Conservation (phyloP, 2,329 filamentous ascomycete species). For the Coniochaeta hoffmannii region DNA sequence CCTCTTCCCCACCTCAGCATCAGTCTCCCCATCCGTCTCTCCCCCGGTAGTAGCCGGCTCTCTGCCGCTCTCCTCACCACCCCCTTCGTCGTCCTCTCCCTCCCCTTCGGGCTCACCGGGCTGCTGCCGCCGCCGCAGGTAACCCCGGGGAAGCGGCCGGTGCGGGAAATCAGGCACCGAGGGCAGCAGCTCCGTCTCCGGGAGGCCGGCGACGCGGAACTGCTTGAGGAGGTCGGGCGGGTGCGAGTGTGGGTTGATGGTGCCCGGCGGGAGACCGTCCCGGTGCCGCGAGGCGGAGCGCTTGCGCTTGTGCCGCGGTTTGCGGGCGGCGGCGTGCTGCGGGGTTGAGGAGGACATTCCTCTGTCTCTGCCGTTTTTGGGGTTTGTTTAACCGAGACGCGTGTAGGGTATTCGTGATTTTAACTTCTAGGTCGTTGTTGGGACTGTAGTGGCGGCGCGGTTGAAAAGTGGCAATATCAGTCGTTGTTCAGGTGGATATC, state of each 20-base stretch:
- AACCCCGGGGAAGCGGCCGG: slow-evolving; percentile 21
- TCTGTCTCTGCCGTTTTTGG: too few relatives aligned
- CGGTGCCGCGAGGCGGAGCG: slow-evolving; percentile 14
- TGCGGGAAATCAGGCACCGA: slow-evolving; percentile 45
- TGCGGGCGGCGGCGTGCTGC: neutral
- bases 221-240: slow-evolving; percentile 43
- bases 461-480: too few relatives aligned
- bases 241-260: slow-evolving; percentile 50
- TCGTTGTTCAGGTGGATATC: too few relatives aligned
- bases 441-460: too few relatives aligned
- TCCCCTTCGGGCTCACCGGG: slow-evolving; percentile 1
- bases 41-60: neutral
- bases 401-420: too few relatives aligned
- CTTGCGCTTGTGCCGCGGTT: slow-evolving; percentile 22
- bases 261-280: slow-evolving; percentile 21
- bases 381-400: too few relatives aligned
- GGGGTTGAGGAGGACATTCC: neutral
- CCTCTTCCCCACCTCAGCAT: slow-evolving; percentile 8
- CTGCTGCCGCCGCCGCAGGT: neutral
- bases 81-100: neutral
- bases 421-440: too few relatives aligned
- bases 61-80: neutral
- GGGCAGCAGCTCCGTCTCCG: slow-evolving; percentile 35
- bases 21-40: slow-evolving; percentile 5
- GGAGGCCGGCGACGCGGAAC: slow-evolving; percentile 45